Percentiles rank a stretch among this genome's conserved stretches.
These are phyloP conservation scores for Mikania micrantha DNA, from an alignment of 129 eudicot species.

Conservation along the genomic window DNA sequence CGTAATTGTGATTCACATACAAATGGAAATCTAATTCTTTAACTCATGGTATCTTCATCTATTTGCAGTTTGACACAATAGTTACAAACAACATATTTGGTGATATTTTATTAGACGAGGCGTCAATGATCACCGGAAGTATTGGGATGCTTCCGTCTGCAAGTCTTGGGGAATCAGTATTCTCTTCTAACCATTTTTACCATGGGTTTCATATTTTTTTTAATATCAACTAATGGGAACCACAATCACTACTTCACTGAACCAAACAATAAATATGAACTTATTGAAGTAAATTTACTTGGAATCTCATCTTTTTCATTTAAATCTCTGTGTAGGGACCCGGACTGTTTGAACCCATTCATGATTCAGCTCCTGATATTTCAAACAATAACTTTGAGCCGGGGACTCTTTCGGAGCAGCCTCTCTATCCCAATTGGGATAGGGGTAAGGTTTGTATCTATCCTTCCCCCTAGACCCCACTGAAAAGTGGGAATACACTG, in stretches of 20 bases:
- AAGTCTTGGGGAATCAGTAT: conserved; percentile 74
- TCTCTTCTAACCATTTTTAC: background rate
- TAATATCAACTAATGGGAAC: background rate
- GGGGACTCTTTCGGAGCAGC: too few relatives aligned
- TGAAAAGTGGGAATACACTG: too few relatives aligned
- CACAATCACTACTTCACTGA: conserved; percentile 11
- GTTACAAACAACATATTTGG: conserved; percentile 96
- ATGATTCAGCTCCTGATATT: conserved; percentile 99
- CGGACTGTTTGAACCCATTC: conserved; percentile 89
- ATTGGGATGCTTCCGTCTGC: conserved; percentile 99
- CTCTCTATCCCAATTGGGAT: too few relatives aligned
- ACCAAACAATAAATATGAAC: background rate
- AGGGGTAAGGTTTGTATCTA: too few relatives aligned
- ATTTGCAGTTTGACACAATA: conserved; percentile 90
- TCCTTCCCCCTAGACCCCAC: too few relatives aligned
- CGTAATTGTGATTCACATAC: background rate
- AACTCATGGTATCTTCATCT: background rate
- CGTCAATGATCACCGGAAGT: conserved; percentile 93
- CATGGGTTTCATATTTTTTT: too few relatives aligned
- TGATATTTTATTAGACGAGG: conserved; percentile 92
- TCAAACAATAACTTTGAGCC: too few relatives aligned
- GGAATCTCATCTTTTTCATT: background rate
- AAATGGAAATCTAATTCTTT: background rate
- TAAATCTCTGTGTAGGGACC: conserved; percentile 66
- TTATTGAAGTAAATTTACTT: background rate